These are phyloP conservation scores for Trypanosoma platydactyli DNA, from an alignment of 208 protist genomes.

Conservation along the genomic window DNA sequence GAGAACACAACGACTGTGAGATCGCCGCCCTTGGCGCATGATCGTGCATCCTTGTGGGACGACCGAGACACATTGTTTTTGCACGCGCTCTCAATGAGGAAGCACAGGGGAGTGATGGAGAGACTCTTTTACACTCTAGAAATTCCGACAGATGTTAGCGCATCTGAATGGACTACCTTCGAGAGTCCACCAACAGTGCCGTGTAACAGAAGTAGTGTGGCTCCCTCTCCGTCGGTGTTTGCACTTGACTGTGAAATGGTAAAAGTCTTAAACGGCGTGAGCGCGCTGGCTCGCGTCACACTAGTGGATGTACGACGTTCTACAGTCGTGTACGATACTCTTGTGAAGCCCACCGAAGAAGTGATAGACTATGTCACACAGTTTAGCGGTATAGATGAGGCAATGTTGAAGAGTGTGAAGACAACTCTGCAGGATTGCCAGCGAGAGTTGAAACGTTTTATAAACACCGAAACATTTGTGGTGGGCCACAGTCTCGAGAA, in stretches of 20 bases:
- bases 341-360: slow-evolving; percentile 73
- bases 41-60: slow-evolving; percentile 33
- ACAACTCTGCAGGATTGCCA: slow-evolving; percentile 81
- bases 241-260: slow-evolving; percentile 95
- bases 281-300: slow-evolving; percentile 81
- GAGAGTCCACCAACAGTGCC: neutral
- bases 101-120: slow-evolving; percentile 34
- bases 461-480: slow-evolving; percentile 82
- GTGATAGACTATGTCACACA: slow-evolving; percentile 90
- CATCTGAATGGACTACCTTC: slow-evolving; percentile 22
- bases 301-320: slow-evolving; percentile 67
- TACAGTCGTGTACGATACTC: slow-evolving; percentile 74
- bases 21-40: neutral
- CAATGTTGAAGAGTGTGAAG: slow-evolving; percentile 65
- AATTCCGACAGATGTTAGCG: slow-evolving; percentile 26
- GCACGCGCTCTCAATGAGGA: slow-evolving; percentile 58
- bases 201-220: neutral
- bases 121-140: slow-evolving; percentile 52
- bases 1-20: neutral
- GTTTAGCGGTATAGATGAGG: slow-evolving; percentile 88
- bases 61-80: slow-evolving; percentile 31
- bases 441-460: slow-evolving; percentile 41
- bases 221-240: slow-evolving; percentile 35
- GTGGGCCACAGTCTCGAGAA: slow-evolving; percentile 94
- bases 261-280: slow-evolving; percentile 41